Evolutionary conservation across 2,329 filamentous ascomycete genomes (phyloP), one percentile per base, ranked within the genome.

Genomic region (Scolecobasidium constrictum): DNA sequence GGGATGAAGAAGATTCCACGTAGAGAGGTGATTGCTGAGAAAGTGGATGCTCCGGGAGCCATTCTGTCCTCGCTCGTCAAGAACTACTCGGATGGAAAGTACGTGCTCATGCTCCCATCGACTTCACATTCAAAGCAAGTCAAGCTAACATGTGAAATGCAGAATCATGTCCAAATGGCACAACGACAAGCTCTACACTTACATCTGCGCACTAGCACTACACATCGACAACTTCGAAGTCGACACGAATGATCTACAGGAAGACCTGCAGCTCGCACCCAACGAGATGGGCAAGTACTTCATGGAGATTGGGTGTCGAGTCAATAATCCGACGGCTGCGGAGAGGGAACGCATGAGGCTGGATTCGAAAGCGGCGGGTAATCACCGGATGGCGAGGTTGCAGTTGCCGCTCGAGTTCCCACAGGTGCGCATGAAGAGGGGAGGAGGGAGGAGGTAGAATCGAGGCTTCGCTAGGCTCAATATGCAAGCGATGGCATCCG

Each of bases 401-500:
- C 76, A 73, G 52, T 61, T 95, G 48, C 92, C 92, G 3, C 66
- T 95, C 37, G 73, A 80, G 46, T 95, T 95, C 58, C 92, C 90
- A 1, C 87, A 82, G 65, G 57, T 65, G 53, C 31, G 42, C n/a
- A 37, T 33, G 4, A 34, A 19, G 5, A 18, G 12, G 3, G 18
- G 22, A 15, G 21, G 40, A 11, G 36, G 22, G 40, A 36, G 33
- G 34, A 42, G 40, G 31, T 42, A 36, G 20, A 42, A 5, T 20
- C 3, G 11, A n/a, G 11, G 36, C 26, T n/a, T n/a, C n/a, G n/a
- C n/a, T n/a, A n/a, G n/a, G n/a, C n/a, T n/a, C n/a, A n/a, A n/a
- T n/a, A n/a, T n/a, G n/a, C n/a, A n/a, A n/a, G n/a, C n/a, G n/a
- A n/a, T n/a, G n/a, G n/a, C n/a, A n/a, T n/a, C n/a, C n/a, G n/a